phyloP scores from a whole-genome alignment of 768 basidiomycete genomes.

The Erythrobasidium yunnanense region DNA sequence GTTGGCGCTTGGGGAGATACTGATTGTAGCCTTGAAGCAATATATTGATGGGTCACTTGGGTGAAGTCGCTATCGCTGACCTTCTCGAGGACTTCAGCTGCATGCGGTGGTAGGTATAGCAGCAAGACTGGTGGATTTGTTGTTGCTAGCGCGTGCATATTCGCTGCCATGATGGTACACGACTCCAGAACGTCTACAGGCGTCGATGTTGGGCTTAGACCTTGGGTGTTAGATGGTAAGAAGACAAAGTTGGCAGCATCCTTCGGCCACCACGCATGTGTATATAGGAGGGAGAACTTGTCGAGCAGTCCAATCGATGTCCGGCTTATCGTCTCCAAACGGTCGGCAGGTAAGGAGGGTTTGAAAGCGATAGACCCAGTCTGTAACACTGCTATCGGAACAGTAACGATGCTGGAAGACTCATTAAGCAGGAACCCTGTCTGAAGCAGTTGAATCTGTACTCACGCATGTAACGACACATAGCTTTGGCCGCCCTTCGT shows the following conservation, averaged over 20 bases:
- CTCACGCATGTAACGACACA: conserved; percentile 4
- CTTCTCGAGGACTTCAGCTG: background rate
- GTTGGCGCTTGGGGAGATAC: background rate
- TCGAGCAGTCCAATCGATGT: conserved; percentile 17
- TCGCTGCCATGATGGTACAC: conserved; percentile 15
- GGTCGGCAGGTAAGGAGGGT: background rate
- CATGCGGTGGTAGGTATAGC: conserved; percentile 10
- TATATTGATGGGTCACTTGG: background rate
- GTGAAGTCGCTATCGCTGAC: background rate
- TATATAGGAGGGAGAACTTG: conserved; percentile 14
- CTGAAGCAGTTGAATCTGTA: background rate
- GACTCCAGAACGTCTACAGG: background rate
- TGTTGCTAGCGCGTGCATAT: conserved; percentile 13
- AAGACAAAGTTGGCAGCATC: conserved; percentile 17
- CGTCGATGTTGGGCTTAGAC: background rate
- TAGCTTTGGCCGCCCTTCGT: background rate
- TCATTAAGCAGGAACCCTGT: background rate
- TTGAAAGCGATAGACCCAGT: background rate
- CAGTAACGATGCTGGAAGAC: conserved; percentile 7
- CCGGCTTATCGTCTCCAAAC: background rate
- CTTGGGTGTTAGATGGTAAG: background rate
- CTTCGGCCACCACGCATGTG: conserved; percentile 15
- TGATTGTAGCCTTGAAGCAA: background rate
- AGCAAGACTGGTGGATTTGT: conserved; percentile 4
- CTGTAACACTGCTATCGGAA: conserved; percentile 22